These are phyloP conservation scores for Leptomonas pyrrhocoris DNA, from an alignment of 208 protist genomes.

Conservation along the genomic window DNA sequence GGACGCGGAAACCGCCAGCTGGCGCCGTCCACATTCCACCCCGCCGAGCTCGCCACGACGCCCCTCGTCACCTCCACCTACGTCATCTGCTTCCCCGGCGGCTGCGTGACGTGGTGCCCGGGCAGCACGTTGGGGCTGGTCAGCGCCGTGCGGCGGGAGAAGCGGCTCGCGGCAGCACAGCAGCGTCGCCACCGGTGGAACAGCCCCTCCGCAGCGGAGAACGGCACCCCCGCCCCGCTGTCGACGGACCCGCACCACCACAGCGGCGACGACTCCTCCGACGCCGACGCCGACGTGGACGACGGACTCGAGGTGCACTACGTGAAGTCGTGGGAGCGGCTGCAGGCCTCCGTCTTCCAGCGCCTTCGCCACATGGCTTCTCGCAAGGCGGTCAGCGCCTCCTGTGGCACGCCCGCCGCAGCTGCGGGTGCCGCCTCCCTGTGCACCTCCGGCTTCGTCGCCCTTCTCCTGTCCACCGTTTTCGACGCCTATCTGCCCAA, in stretches of 20 bases:
- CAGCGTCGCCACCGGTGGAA: neutral
- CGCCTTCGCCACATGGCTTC: constrained; percentile 14
- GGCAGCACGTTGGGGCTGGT: constrained; percentile 27
- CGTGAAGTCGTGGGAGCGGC: constrained; percentile 45
- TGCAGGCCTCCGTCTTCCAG: constrained; percentile 39
- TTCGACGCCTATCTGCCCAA: constrained; percentile 58
- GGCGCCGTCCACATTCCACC: neutral
- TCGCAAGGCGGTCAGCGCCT: neutral
- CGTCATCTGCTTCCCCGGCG: constrained; percentile 38
- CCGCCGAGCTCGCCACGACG: neutral
- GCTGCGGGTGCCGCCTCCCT: constrained; percentile 3
- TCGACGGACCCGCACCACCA: neutral
- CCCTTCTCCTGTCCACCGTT: constrained; percentile 40
- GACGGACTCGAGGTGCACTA: constrained; percentile 12
- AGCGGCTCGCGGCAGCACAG: neutral
- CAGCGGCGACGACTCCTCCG: neutral
- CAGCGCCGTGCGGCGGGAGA: constrained; percentile 2
- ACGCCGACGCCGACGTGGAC: constrained; percentile 9
- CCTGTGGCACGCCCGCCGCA: neutral
- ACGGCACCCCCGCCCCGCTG: no score
- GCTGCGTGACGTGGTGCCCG: constrained; percentile 57
- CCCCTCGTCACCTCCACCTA: constrained; percentile 30
- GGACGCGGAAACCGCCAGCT: constrained; percentile 2
- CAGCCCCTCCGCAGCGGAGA: no score
- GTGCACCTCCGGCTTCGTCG: constrained; percentile 38